Evolutionary conservation across 306 rosid genomes (phyloP), one percentile per base, ranked within the genome.

Genomic region (Morella rubra): DNA sequence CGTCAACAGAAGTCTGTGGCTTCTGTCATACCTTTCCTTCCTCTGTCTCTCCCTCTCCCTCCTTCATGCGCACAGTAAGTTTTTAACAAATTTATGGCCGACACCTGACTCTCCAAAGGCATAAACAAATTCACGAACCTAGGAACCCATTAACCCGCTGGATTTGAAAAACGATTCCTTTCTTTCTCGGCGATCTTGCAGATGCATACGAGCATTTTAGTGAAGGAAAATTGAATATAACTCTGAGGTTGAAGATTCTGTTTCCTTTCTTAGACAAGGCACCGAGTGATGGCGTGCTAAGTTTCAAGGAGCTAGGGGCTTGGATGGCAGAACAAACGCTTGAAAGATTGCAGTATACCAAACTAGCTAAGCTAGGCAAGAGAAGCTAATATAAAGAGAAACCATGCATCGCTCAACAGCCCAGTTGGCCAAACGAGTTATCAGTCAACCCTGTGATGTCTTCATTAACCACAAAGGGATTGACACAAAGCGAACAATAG

Each of bases 391-490:
- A 53, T 81, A n/a, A n/a, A n/a, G n/a, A n/a, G n/a, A n/a, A n/a
- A n/a, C n/a, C n/a, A n/a, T n/a, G n/a, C n/a, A n/a, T 77, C 84
- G 87, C 69, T 79, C 80, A 0, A 3, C 73, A 75, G 84, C 85
- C 16, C 83, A 73, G 60, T 18, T 79, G 55, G 81, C 81, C 9
- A 83, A 50, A 76, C 68, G 82, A 2, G 71, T 82, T 37, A 12
- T 19, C 18, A 80, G n/a, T n/a, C n/a, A 77, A 44, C 87, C 86
- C 5, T 91, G 92, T 19, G 96, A 91, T 27, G 94, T 91, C 70
- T 93, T 93, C 80, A 79, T 93, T 1, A 93, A 93, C 60, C 98
- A 91, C 4, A 77, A 96, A 60, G 85, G 96, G 44, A 61, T 80
- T 3, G 98, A 93, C 85, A 93, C 98, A 0, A 91, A 93, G 50